phyloP scores from a whole-genome alignment of 495 filamentous ascomycete genomes.

The Parathielavia appendiculata region DNA sequence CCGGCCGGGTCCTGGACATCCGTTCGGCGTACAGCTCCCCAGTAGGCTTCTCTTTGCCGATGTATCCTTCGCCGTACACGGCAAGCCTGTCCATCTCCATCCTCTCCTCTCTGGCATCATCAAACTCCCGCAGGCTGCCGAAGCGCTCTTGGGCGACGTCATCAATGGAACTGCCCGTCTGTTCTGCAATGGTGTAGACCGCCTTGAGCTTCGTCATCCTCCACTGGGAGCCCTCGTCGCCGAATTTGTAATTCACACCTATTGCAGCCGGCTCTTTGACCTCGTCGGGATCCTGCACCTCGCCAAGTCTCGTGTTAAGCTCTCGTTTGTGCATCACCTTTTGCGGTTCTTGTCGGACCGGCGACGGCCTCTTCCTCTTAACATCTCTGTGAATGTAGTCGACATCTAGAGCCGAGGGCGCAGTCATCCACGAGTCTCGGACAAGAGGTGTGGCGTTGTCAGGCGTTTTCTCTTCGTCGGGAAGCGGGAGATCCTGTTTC shows the following conservation, averaged over 20 bases:
- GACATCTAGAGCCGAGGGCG: constrained; percentile 71
- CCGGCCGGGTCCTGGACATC: constrained; percentile 23
- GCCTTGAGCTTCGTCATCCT: constrained; percentile 90
- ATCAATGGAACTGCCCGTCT: constrained; percentile 64
- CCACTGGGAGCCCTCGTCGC: constrained; percentile 86
- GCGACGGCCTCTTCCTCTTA: constrained; percentile 44
- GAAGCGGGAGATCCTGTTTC: constrained; percentile 44
- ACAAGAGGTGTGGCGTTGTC: constrained; percentile 26
- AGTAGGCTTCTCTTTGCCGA: constrained; percentile 80
- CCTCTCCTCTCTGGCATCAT: constrained; percentile 92
- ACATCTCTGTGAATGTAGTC: constrained; percentile 73
- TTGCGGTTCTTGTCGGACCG: constrained; percentile 61
- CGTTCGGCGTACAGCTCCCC: constrained; percentile 82
- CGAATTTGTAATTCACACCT: constrained; percentile 78
- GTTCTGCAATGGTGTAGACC: constrained; percentile 74
- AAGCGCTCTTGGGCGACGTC: constrained; percentile 77
- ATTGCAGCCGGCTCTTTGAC: constrained; percentile 33
- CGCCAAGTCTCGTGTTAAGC: constrained; percentile 63
- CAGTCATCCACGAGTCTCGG: constrained; percentile 92
- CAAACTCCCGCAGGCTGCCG: constrained; percentile 77
- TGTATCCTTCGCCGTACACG: constrained; percentile 79
- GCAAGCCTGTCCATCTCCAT: constrained; percentile 81
- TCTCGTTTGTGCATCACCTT: constrained; percentile 77
- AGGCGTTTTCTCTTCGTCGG: constrained; percentile 39
- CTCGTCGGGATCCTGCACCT: constrained; percentile 34